A percentile compares a stretch with the other conserved stretches of the same genome.
Evolutionary conservation across 768 basidiomycete species (phyloP).

Genomic region (Mycena indigotica): DNA sequence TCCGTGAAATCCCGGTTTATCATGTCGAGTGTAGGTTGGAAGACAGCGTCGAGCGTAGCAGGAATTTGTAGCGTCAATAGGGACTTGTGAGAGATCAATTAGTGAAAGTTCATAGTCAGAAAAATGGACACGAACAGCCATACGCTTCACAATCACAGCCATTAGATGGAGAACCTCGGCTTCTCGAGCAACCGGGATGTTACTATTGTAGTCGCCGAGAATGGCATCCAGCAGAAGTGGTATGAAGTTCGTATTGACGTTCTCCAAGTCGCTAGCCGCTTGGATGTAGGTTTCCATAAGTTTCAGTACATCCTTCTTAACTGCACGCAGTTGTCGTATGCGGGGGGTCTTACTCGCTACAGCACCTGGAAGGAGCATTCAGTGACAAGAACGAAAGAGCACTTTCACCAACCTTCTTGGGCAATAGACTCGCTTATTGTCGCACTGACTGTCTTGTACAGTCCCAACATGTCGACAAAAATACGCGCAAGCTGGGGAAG

Average conservation of each 20-base stretch:
- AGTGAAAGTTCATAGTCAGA: not conserved
- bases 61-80: constrained; percentile 91
- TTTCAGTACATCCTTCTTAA: constrained; percentile 97
- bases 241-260: constrained; percentile 88
- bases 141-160: constrained; percentile 86
- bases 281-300: constrained; percentile 97
- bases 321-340: constrained; percentile 88
- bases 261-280: constrained; percentile 94
- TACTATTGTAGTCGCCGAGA: constrained; percentile 92
- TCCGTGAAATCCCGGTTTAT: constrained; percentile 99
- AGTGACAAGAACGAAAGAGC: not conserved
- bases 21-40: constrained; percentile 96
- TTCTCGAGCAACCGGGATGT: constrained; percentile 90
- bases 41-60: constrained; percentile 93
- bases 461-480: constrained; percentile 96
- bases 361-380: constrained; percentile 57
- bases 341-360: constrained; percentile 97
- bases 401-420: constrained; percentile 62
- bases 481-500: constrained; percentile 92
- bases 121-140: constrained; percentile 66
- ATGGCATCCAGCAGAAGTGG: constrained; percentile 97
- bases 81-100: constrained; percentile 51
- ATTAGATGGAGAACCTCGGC: constrained; percentile 97
- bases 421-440: constrained; percentile 94
- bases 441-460: constrained; percentile 95